Evolutionary conservation across 2,329 filamentous ascomycete species (phyloP), one percentile per base, ranked within the genome.

Genomic region (Alternaria infectoria): DNA sequence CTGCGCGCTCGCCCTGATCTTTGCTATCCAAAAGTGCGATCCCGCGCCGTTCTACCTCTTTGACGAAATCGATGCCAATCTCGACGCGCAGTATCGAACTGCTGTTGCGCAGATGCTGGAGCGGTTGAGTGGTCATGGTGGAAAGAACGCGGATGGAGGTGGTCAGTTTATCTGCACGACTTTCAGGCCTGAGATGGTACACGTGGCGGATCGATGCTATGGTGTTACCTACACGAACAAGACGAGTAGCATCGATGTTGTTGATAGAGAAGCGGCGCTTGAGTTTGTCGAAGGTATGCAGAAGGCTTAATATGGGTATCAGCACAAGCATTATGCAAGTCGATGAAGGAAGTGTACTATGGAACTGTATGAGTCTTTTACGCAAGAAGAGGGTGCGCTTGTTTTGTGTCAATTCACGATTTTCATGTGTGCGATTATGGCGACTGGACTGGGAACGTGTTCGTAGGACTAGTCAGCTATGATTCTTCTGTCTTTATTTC

Each of bases 31-130:
- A 81, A 93, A 94, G 71, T 97, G 95, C 63, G 96, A 99, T 79
- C 96, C 95, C 10, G 96, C 95, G 47, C 96, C 96, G 1, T 98
- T 99, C 86, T 97, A 99, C 79, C 94, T 99, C 74, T 99, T 99
- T 73, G 96, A 99, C 80, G 96, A 99, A 81, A 97, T 99, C 68
- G 96, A 99, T 77, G 96, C 96, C 80, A 99, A 99, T 78, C 87
- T 99, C 23, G 96, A 99, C 79, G 94, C 96, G 1, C 96, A 99
- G 81, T 99, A 99, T 83, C 91, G 96, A 65, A 97, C 96, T 1
- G 95, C 96, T 1, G 96, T 99, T 11, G 96, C 96, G 3, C 88
- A 92, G 60, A 92, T 98, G 83, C 86, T 99, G 21, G 86, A 95
- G 75, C 86, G 83, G 71, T 76, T 78, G 51, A 79, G 72, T 30